phyloP scores from a whole-genome alignment of 208 protist species.

The Polymyxa betae region DNA sequence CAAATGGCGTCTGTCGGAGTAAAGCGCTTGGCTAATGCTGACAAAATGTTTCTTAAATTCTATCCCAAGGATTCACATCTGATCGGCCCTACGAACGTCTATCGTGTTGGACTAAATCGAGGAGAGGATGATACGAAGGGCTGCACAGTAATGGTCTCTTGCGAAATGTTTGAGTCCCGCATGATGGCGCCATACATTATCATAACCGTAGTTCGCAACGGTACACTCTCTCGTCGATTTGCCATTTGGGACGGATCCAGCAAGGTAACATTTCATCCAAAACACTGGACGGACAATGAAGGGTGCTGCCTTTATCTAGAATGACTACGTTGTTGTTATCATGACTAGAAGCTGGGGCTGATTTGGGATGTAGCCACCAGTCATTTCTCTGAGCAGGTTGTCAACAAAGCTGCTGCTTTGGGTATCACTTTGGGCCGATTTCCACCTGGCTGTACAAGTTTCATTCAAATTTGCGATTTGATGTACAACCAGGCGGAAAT shows the following conservation, averaged over 20 bases:
- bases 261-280: background rate
- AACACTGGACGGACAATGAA: background rate
- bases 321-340: background rate
- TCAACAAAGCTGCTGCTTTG: background rate
- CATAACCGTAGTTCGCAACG: background rate
- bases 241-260: background rate
- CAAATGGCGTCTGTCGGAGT: background rate
- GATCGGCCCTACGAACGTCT: background rate
- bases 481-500: background rate
- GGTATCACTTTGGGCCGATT: background rate
- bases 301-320: background rate
- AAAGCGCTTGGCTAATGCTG: background rate
- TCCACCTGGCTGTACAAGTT: slow-evolving; percentile 1
- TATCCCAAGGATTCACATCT: background rate
- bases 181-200: background rate
- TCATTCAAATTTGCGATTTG: background rate
- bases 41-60: background rate
- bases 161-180: background rate
- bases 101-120: background rate
- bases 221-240: background rate
- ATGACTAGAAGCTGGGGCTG: background rate
- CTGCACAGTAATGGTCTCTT: background rate
- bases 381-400: background rate
- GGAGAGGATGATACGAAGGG: background rate
- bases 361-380: background rate